Evolutionary conservation across 2,329 filamentous ascomycete species (phyloP).

Genomic region (Aureobasidium sp.): DNA sequence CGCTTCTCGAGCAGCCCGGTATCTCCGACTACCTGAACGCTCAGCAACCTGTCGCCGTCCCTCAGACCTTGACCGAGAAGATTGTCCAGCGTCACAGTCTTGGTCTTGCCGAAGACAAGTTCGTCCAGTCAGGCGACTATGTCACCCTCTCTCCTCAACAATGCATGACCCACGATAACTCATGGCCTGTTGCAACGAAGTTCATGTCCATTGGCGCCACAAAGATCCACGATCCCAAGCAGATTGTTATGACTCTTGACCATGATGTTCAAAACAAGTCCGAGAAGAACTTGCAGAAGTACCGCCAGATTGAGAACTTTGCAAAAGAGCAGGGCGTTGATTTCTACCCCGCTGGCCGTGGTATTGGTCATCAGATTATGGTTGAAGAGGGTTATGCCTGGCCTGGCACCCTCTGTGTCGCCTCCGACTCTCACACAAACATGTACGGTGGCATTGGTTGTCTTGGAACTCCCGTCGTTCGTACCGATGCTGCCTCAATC

Average conservation of each 20-base stretch:
- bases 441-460: slow-evolving; percentile 76
- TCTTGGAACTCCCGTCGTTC: slow-evolving; percentile 72
- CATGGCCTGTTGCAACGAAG: slow-evolving; percentile 67
- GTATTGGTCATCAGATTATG: slow-evolving; percentile 90
- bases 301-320: slow-evolving; percentile 73
- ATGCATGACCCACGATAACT: slow-evolving; percentile 85
- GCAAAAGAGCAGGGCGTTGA: slow-evolving; percentile 68
- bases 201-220: slow-evolving; percentile 78
- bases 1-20: slow-evolving; percentile 52
- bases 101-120: slow-evolving; percentile 67
- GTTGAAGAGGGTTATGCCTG: slow-evolving; percentile 78
- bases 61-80: slow-evolving; percentile 86
- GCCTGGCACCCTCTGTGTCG: slow-evolving; percentile 78
- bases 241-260: slow-evolving; percentile 78
- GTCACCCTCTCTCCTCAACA: slow-evolving; percentile 64
- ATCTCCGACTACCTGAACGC: slow-evolving; percentile 65
- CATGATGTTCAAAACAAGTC: slow-evolving; percentile 83
- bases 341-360: slow-evolving; percentile 69
- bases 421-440: slow-evolving; percentile 69
- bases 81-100: slow-evolving; percentile 78
- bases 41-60: slow-evolving; percentile 37
- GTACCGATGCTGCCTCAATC: slow-evolving; percentile 80
- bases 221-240: slow-evolving; percentile 60
- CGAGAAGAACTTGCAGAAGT: slow-evolving; percentile 75
- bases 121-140: slow-evolving; percentile 75